Base-by-base conservation (phyloP, 169 alveolate genomes). In the Miamiensis avidus region DNA sequence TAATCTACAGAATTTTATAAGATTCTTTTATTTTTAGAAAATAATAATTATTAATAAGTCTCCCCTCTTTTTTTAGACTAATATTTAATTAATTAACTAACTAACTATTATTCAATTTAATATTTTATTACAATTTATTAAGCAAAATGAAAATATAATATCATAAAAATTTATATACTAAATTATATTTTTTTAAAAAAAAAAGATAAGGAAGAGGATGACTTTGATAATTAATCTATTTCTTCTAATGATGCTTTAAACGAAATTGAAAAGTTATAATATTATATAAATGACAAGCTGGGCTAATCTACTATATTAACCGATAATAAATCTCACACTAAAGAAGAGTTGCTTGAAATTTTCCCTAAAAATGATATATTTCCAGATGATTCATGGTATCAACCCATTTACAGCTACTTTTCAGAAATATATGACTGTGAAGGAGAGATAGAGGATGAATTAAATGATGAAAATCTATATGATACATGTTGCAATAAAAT, bases 211-310 rank as follows among this genome's bases (percentile, higher is more conserved):
- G 34, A 79, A 6, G 75, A 79, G 29, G 64, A 49, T 15, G 84
- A 64, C n/a, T 34, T 34, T 15, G 84, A 79, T 64, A 49, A 79
- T 49, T 26, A 34, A 72, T 34, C 75, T 49, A 49, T 34, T 15
- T 69, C 34, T 65, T 34, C 75, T 15, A 79, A 49, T 25, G 84
- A 79, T 34, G 84, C 84, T 29, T 49, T 79, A 29, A 79, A 79
- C 64, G 76, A 49, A 79, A 72, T 79, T 79, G 84, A 79, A 29
- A 76, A 79, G 30, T 26, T 79, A 49, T 64, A 49, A 0, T 72
- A 49, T 0, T 64, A 49, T 79, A 33, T 79, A 30, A 49, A 0
- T 29, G 15, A 25, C 28, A n/a, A 16, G 27, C 30, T 79, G 20
- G 64, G 64, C 31, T 29, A 34, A 29, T 69, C 34, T 49, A 64